phyloP scores from a whole-genome alignment of 352 stramenopile genomes.

The Phytopythium boreale region DNA sequence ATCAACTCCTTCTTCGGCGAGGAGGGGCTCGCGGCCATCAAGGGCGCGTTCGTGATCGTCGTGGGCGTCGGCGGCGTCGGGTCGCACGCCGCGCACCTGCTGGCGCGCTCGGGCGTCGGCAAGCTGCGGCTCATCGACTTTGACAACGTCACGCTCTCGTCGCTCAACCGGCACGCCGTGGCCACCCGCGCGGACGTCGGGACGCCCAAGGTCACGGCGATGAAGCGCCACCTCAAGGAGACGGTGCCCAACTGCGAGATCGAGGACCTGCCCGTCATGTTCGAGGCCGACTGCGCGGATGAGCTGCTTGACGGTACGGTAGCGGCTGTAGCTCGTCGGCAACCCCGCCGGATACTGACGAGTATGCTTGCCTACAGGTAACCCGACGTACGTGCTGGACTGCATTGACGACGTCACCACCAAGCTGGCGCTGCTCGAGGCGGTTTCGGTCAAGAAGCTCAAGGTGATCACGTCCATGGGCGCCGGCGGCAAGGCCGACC shows the following conservation, averaged over 20 bases:
- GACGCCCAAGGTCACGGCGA: slow-evolving; percentile 89
- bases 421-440: slow-evolving; percentile 93
- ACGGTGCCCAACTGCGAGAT: slow-evolving; percentile 83
- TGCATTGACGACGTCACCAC: slow-evolving; percentile 99
- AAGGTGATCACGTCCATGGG: slow-evolving; percentile 89
- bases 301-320: slow-evolving; percentile 72
- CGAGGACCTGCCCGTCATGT: slow-evolving; percentile 91
- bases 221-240: slow-evolving; percentile 78
- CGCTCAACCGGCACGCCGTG: slow-evolving; percentile 98
- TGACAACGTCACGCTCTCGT: slow-evolving; percentile 99
- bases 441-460: slow-evolving; percentile 79
- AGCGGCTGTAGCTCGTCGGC: no score
- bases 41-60: slow-evolving; percentile 91
- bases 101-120: slow-evolving; percentile 94
- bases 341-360: neutral
- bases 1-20: slow-evolving; percentile 95
- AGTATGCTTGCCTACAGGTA: slow-evolving; percentile 18
- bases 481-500: slow-evolving; percentile 95
- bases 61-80: slow-evolving; percentile 97
- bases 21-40: slow-evolving; percentile 88
- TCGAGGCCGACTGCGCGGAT: slow-evolving; percentile 69
- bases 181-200: slow-evolving; percentile 96
- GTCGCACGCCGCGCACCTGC: slow-evolving; percentile 96
- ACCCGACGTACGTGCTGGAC: slow-evolving; percentile 95
- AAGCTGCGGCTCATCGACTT: slow-evolving; percentile 98